Conservation (phyloP, 2,329 filamentous ascomycete species). For the Pseudogymnoascus sp. region DNA sequence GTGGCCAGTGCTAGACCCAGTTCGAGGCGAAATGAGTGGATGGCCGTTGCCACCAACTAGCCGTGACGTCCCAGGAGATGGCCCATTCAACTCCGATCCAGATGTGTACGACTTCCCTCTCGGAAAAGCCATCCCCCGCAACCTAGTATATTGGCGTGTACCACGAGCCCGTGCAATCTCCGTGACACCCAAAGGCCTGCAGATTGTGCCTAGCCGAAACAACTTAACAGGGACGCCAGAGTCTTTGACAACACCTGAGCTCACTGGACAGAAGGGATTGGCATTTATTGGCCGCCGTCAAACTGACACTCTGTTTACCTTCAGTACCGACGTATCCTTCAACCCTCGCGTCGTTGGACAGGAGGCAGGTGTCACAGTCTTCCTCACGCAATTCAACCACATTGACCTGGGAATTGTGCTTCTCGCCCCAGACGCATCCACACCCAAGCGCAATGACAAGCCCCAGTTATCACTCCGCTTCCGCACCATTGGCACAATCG, state of each 20-base stretch:
- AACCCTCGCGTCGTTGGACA: conserved; percentile 32
- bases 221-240: conserved; percentile 49
- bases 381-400: conserved; percentile 48
- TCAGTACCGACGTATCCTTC: conserved; percentile 41
- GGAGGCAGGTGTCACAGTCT: conserved; percentile 46
- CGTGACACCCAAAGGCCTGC: conserved; percentile 38
- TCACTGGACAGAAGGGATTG: conserved; percentile 28
- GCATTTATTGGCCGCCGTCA: conserved; percentile 47
- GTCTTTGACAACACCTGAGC: conserved; percentile 39
- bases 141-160: conserved; percentile 51
- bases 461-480: conserved; percentile 6
- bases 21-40: conserved; percentile 40
- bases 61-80: conserved; percentile 32
- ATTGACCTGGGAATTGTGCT: conserved; percentile 37
- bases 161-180: conserved; percentile 40
- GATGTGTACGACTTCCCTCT: conserved; percentile 40
- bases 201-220: conserved; percentile 40
- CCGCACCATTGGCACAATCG: not conserved
- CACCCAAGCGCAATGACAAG: not conserved
- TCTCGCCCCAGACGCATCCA: conserved; percentile 16
- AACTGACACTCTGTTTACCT: conserved; percentile 48
- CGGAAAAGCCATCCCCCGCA: conserved; percentile 39
- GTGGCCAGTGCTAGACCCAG: conserved; percentile 40
- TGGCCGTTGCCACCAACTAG: conserved; percentile 30
- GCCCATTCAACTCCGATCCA: conserved; percentile 36